Conservation (phyloP, 257 asterid species). For the Sherardia arvensis region DNA sequence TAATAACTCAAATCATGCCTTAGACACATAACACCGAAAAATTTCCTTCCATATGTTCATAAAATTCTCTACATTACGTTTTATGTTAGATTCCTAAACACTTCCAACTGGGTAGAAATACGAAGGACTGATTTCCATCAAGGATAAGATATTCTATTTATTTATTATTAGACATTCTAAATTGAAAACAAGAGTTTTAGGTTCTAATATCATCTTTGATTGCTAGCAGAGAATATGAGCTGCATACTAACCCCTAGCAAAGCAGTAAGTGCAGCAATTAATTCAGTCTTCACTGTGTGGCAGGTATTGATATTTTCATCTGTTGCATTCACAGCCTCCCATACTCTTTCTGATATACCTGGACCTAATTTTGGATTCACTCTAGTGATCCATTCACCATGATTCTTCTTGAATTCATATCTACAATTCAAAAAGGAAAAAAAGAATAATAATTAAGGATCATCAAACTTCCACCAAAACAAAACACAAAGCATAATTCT, state of each 20-base stretch:
- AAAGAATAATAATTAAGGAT: conserved; percentile 1
- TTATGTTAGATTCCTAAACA: background rate
- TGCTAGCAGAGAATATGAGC: background rate
- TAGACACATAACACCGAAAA: background rate
- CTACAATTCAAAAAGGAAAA: conserved; percentile 23
- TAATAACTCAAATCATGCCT: background rate
- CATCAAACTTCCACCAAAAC: background rate
- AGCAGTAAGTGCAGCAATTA: conserved; percentile 50
- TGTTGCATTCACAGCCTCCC: conserved; percentile 53
- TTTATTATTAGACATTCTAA: too few species aligned
- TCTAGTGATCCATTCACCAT: conserved; percentile 67
- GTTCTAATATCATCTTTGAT: background rate
- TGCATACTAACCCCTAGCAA: conserved; percentile 44
- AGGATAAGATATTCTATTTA: too few species aligned
- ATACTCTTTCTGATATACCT: conserved; percentile 67
- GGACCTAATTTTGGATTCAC: conserved; percentile 73
- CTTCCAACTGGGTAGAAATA: background rate
- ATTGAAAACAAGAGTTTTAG: background rate
- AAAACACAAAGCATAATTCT: background rate
- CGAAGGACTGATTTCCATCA: background rate
- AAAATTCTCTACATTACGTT: background rate
- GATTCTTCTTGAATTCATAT: conserved; percentile 77
- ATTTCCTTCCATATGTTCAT: background rate
- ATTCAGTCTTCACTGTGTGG: conserved; percentile 42
- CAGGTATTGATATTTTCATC: conserved; percentile 45